Conservation (phyloP, 1,284 basidiomycete species). For the Chiua sp. region DNA sequence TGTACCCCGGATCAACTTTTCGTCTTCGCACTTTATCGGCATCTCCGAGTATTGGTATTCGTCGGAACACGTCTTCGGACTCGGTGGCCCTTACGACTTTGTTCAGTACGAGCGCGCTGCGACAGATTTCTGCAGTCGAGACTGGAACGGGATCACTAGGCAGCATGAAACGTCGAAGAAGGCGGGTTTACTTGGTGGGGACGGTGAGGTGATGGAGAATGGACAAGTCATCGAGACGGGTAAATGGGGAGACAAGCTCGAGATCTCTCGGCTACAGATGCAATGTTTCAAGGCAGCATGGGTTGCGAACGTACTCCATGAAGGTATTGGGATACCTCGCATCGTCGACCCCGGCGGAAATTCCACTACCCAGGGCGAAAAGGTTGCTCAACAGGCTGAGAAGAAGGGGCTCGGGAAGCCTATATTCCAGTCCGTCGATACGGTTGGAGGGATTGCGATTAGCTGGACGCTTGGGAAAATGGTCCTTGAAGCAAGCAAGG, state of each 20-base stretch:
- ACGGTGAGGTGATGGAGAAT: conserved; percentile 56
- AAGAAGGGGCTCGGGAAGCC: conserved; percentile 83
- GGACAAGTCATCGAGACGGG: conserved; percentile 68
- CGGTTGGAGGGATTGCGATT: conserved; percentile 91
- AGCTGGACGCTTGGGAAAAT: conserved; percentile 99
- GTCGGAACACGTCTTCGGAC: conserved; percentile 93
- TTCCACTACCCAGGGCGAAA: conserved; percentile 62
- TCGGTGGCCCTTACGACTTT: conserved; percentile 96
- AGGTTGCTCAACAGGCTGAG: conserved; percentile 75
- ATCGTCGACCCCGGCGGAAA: conserved; percentile 87
- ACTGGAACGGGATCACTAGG: conserved; percentile 79
- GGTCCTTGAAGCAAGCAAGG: conserved; percentile 94
- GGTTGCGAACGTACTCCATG: conserved; percentile 96
- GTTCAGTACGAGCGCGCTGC: conserved; percentile 96
- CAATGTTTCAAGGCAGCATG: conserved; percentile 99
- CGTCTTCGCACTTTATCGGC: conserved; percentile 93
- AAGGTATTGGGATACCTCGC: conserved; percentile 95
- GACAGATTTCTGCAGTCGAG: conserved; percentile 80
- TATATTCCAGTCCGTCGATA: conserved; percentile 91
- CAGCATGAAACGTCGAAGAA: conserved; percentile 65
- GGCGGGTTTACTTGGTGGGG: conserved; percentile 58
- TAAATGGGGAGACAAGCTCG: conserved; percentile 75
- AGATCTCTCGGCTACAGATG: conserved; percentile 88
- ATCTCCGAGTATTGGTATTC: conserved; percentile 99
- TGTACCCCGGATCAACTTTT: conserved; percentile 92